phyloP scores from a whole-genome alignment of 2,329 filamentous ascomycete genomes.

The Alternaria arborescens region DNA sequence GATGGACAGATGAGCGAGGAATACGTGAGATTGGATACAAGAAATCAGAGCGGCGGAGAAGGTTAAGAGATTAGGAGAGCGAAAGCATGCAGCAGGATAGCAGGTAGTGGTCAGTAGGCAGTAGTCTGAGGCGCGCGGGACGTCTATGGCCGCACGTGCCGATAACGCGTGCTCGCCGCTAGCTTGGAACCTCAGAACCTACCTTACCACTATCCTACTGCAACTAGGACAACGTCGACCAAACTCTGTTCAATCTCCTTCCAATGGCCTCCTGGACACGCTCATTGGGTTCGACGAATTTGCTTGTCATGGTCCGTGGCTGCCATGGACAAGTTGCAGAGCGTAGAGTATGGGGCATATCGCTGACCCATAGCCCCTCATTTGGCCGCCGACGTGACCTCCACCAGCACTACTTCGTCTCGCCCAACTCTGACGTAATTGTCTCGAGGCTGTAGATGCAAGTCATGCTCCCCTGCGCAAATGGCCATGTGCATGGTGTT shows the following conservation, averaged over 20 bases:
- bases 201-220: not conserved
- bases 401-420: not conserved
- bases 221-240: not conserved
- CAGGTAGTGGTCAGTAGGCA: conserved; percentile 4
- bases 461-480: conserved; percentile 4
- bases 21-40: not conserved
- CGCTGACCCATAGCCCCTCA: not conserved
- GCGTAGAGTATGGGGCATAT: not conserved
- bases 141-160: not conserved
- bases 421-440: not conserved
- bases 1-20: not conserved
- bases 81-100: not conserved
- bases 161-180: conserved; percentile 13
- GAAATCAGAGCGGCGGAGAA: not conserved
- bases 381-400: not conserved
- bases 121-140: not conserved
- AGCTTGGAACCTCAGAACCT: not conserved
- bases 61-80: not conserved
- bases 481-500: conserved; percentile 2
- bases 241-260: not conserved
- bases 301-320: not conserved
- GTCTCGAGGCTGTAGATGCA: not conserved
- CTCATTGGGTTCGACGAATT: not conserved
- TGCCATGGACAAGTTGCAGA: not conserved
- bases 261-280: not conserved